Evolutionary conservation across 2,329 filamentous ascomycete genomes (phyloP), one percentile per base, ranked within the genome.

Genomic region (Alternaria sp.): DNA sequence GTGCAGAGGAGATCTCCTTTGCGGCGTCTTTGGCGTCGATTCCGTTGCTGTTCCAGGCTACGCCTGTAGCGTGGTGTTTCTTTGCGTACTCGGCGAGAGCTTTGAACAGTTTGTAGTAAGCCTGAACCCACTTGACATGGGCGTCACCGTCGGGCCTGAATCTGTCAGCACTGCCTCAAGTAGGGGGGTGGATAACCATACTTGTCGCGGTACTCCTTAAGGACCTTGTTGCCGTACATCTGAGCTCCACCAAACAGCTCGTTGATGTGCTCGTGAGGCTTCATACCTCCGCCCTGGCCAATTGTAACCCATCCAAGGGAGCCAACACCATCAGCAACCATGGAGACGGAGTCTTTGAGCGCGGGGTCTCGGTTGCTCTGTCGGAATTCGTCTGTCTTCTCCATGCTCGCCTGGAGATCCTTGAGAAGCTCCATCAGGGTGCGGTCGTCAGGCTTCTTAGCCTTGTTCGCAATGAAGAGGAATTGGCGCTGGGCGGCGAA

Each of bases 151-250:
- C 75, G 5, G 74, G 72, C 81, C 92, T 95, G 66, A 16, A 16
- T 11, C 38, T 54, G 64, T 75, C 54, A 75, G 70, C 42, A 53
- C 36, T 30, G 7, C 8, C 5, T 24, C n/a, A 3, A 16, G 18
- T 30, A 48, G 42, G n/a, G 22, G 18, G 22, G 14, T 4, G 4
- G 22, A 12, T 24, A 39, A 69, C 8, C 86, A 69, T 77, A 91
- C 89, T 88, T 90, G 65, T 91, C 94, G 81, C 96, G 97, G 79
- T 91, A 89, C 71, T 96, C 91, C 81, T 93, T 96, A 69, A 98
- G 82, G 38, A 99, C 92, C 70, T 94, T 89, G 82, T 99, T 98
- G 34, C 95, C 95, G 72, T 92, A 97, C 82, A 96, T 96, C 77
- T 98, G 91, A 41, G 94, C 92, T 51, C 93, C 90, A 30, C 90